Percentiles rank a stretch among this genome's conserved stretches.
Evolutionary conservation across 2,329 filamentous ascomycete genomes (phyloP).

Genomic region (Talaromyces albobiverticillius): DNA sequence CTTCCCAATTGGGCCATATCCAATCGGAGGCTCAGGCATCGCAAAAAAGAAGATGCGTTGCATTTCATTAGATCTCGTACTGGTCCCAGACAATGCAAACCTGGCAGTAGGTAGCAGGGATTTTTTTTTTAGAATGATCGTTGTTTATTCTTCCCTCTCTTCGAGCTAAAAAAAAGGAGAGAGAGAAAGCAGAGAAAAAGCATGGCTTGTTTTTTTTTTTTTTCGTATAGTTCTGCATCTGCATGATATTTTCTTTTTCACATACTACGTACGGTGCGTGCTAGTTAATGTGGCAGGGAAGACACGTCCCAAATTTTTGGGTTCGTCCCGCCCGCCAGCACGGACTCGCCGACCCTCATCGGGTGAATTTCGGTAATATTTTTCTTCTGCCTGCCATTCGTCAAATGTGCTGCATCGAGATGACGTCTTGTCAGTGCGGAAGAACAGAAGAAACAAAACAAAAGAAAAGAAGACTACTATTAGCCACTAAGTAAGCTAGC

Average conservation of each 20-base stretch:
- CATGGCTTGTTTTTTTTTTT: background rate
- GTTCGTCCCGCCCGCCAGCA: background rate
- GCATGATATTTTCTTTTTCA: background rate
- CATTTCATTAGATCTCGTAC: background rate
- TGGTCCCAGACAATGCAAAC: background rate
- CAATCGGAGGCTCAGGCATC: conserved; percentile 8
- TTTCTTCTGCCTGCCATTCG: background rate
- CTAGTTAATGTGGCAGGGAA: background rate
- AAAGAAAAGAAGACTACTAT: background rate
- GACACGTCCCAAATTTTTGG: background rate
- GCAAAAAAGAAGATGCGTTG: background rate
- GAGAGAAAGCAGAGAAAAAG: background rate
- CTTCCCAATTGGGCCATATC: background rate
- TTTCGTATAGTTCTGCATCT: background rate
- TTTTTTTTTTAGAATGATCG: background rate
- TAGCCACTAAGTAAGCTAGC: background rate
- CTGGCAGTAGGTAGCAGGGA: background rate
- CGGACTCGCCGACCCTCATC: background rate
- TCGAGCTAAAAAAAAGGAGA: background rate
- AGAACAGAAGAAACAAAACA: background rate
- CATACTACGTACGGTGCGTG: background rate
- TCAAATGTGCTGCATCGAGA: background rate
- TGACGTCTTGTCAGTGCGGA: background rate
- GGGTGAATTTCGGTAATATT: background rate
- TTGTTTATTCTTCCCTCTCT: background rate